Base-by-base conservation (phyloP, 192 early-diverging fungal genomes). In the Coemansia guatemalensis region DNA sequence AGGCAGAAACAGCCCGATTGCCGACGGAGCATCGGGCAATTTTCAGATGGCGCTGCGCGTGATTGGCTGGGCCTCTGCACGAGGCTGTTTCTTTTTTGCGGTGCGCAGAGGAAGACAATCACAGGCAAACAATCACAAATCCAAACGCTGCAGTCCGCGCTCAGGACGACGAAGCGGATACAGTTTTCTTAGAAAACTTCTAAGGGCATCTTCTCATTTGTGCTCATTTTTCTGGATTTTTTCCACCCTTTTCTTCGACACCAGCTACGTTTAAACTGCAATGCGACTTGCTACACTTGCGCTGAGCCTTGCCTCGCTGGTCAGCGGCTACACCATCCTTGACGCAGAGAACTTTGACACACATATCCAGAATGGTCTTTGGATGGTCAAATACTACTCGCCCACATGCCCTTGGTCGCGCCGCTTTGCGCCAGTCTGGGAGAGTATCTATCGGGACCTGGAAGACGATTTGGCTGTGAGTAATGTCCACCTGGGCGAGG, bases 331-430 rank as follows among this genome's bases (percentile, higher is more conserved):
- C 54, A 70, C 71, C 5, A 24, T 79, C 1, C 76, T 79, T 25
- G 76, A 79, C 27, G 51, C 68, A 12, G 52, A 66, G 32, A 78
- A 63, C 68, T 78, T 82, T 66, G 67, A 53, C 29, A 21, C 70
- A 5, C 62, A 64, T 35, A 74, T 69, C n/a, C 47, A 67, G 62
- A 63, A 67, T 8, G 81, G 81, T 17, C 65, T 68, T 27, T 82
- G 81, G 81, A 64, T 82, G 12, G 70, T 82, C 44, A 82, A 82
- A 48, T 82, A 67, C 72, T 82, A 74, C 74, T 76, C 75, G 51
- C 64, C 71, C 48, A 69, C 72, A 41, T 82, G 81, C 59, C 74
- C 71, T 9, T 77, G 75, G 68, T 82, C 74, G 23, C 68, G 69
- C n/a, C 71, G 72, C 44, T 74, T 82, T 66, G 75, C 71, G 1